These are phyloP conservation scores for Neofusicoccum sp. DNA, from an alignment of 2,329 filamentous ascomycete genomes.

Conservation along the genomic window DNA sequence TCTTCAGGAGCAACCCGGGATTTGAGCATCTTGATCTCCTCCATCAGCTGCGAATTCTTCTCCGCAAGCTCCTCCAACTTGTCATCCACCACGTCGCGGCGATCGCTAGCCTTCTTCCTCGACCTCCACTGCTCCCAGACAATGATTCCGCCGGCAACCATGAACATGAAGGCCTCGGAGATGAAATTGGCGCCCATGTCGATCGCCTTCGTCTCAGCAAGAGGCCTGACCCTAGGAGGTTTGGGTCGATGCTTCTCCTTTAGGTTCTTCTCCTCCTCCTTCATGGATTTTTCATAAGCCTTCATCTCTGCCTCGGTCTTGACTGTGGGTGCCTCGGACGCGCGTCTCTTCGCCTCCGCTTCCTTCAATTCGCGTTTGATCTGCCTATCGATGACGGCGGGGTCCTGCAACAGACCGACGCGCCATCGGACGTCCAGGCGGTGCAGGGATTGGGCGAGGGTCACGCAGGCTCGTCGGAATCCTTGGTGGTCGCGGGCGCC, in stretches of 20 bases:
- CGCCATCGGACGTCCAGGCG: conserved; percentile 67
- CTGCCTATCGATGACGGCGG: conserved; percentile 53
- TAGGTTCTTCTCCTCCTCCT: conserved; percentile 49
- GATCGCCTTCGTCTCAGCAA: conserved; percentile 67
- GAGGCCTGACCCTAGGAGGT: conserved; percentile 53
- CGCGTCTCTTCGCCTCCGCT: conserved; percentile 48
- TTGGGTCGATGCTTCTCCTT: conserved; percentile 40
- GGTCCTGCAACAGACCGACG: conserved; percentile 63
- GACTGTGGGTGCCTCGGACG: conserved; percentile 54
- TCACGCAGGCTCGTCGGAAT: conserved; percentile 61
- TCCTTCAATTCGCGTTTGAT: conserved; percentile 54
- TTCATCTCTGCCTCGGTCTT: conserved; percentile 60
- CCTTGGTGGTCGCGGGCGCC: conserved; percentile 68
- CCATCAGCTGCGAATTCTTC: conserved; percentile 36
- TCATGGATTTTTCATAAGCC: conserved; percentile 53
- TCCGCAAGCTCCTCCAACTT: conserved; percentile 58
- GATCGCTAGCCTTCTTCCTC: conserved; percentile 58
- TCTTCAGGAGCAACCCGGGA: conserved; percentile 22
- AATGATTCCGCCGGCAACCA: conserved; percentile 62
- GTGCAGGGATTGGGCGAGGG: conserved; percentile 63
- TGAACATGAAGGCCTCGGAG: conserved; percentile 64
- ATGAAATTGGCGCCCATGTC: conserved; percentile 69
- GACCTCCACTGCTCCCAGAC: conserved; percentile 62
- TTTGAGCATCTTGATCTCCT: conserved; percentile 42
- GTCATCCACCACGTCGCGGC: conserved; percentile 60